Conservation (phyloP, 78 protist genomes). For the Dictyostelium discoideum region dicty_2.7 NC_007088.5:5403001-5403500, state of each 20-base stretch:
- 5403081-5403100: neutral
- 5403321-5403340: neutral
- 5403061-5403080: too few relatives aligned
- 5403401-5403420: constrained; percentile 85
- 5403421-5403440: constrained; percentile 70
- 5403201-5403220: neutral
- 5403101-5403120: neutral
- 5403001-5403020: neutral
- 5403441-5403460: constrained; percentile 61
- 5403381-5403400: constrained; percentile 39
- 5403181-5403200: constrained; percentile 26
- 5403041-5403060: neutral
- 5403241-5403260: constrained; percentile 37
- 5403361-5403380: constrained; percentile 65
- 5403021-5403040: neutral
- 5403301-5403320: constrained; percentile 7
- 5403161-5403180: neutral
- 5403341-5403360: constrained; percentile 41
- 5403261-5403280: constrained; percentile 31
- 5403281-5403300: constrained; percentile 45
- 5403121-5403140: neutral
- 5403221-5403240: neutral
- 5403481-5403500: neutral
- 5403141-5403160: neutral
- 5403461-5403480: constrained; percentile 77